phyloP scores from a whole-genome alignment of 129 eudicot genomes.

The Arctium lappa region DNA sequence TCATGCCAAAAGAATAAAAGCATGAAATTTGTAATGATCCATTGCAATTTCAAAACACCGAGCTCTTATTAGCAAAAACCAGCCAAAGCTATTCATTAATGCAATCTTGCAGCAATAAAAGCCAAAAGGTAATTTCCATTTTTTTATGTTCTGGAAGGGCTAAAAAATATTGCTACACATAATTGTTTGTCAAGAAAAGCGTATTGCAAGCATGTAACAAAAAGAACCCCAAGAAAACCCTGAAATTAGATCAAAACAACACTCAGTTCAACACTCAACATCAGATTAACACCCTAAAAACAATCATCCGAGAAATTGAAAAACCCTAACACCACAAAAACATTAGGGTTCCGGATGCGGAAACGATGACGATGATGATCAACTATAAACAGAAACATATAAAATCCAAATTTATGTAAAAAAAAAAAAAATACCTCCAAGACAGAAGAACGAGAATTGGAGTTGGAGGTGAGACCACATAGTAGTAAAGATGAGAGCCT shows the following conservation, averaged over 20 bases:
- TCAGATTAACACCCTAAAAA: not conserved
- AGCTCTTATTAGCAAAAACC: not conserved
- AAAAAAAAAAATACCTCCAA: conserved; percentile 16
- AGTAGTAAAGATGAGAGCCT: conserved; percentile 42
- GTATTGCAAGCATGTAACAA: not conserved
- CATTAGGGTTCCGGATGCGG: conserved; percentile 10
- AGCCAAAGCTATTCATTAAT: not conserved
- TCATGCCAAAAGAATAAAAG: not conserved
- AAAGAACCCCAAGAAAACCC: not conserved
- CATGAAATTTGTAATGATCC: not conserved
- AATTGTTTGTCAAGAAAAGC: not conserved
- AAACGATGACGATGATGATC: not conserved
- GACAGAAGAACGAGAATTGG: conserved; percentile 26
- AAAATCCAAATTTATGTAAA: not conserved
- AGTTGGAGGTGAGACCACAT: conserved; percentile 36
- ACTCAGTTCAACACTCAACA: not conserved
- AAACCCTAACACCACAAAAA: not conserved
- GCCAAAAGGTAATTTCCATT: not conserved
- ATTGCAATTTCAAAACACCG: not conserved
- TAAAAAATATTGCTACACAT: not conserved
- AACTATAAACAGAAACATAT: not conserved
- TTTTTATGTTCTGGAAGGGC: not conserved
- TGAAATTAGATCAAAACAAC: not conserved
- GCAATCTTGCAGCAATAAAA: not conserved
- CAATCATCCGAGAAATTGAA: not conserved